phyloP scores from a whole-genome alignment of 805 yeast genomes.

The Candida methanosorbosa region DNA sequence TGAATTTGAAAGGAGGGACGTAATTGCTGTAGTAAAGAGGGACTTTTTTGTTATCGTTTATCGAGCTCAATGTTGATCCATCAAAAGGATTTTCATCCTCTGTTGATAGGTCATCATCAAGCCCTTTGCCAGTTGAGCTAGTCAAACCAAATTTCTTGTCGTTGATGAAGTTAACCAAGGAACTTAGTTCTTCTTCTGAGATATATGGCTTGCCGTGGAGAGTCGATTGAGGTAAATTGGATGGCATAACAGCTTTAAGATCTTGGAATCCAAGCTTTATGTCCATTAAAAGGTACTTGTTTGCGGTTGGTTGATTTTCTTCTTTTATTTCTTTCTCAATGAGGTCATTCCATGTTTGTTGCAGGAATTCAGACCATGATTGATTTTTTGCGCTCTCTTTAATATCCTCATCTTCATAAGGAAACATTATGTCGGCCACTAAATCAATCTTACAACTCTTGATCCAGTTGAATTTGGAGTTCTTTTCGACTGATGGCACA shows the following conservation, averaged over 20 bases:
- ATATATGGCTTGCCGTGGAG: conserved; percentile 46
- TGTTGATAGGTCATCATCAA: conserved; percentile 6
- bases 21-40: conserved; percentile 18
- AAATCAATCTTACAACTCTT: conserved; percentile 63
- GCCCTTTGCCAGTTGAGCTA: conserved; percentile 9
- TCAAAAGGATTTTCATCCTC: conserved; percentile 18
- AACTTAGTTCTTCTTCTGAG: conserved; percentile 49
- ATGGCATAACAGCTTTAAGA: conserved; percentile 46
- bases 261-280: conserved; percentile 57
- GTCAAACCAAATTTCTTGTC: conserved; percentile 26
- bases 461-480: conserved; percentile 60
- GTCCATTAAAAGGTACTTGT: conserved; percentile 58
- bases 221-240: conserved; percentile 40
- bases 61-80: conserved; percentile 18
- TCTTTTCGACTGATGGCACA: conserved; percentile 17
- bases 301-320: conserved; percentile 6
- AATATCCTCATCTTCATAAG: conserved; percentile 31
- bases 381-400: background rate
- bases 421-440: conserved; percentile 65
- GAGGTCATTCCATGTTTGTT: background rate
- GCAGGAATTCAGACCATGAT: background rate
- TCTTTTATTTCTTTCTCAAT: background rate
- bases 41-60: conserved; percentile 12
- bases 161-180: conserved; percentile 55
- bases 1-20: conserved; percentile 29